These are phyloP conservation scores for Aspergillus coremiiformis DNA, from an alignment of 495 filamentous ascomycete species.

Conservation along the genomic window DNA sequence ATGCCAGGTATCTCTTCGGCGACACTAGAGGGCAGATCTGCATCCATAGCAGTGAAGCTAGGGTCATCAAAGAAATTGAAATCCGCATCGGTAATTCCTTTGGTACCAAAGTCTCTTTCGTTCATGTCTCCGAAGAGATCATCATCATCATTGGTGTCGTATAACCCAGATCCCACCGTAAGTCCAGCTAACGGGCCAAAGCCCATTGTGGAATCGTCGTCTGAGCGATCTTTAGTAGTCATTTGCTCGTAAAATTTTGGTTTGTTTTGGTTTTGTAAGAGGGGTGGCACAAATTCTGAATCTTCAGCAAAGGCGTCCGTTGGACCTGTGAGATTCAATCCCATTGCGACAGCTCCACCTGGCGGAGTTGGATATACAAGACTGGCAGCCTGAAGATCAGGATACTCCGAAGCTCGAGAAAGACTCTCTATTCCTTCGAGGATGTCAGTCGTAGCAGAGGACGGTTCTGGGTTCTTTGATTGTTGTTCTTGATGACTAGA, in stretches of 20 bases:
- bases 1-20: slow-evolving; percentile 10
- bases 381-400: slow-evolving; percentile 46
- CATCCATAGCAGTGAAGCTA: slow-evolving; percentile 31
- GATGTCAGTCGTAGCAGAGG: slow-evolving; percentile 18
- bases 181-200: slow-evolving; percentile 21
- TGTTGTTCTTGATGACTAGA: slow-evolving; percentile 32
- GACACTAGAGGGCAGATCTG: slow-evolving; percentile 7
- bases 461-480: slow-evolving; percentile 21
- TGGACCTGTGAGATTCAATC: slow-evolving; percentile 15
- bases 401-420: slow-evolving; percentile 45
- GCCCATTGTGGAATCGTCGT: slow-evolving; percentile 16
- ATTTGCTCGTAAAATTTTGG: slow-evolving; percentile 9
- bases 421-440: slow-evolving; percentile 36
- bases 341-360: slow-evolving; percentile 53
- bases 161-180: slow-evolving; percentile 33
- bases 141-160: slow-evolving; percentile 47
- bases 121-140: slow-evolving; percentile 66
- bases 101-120: slow-evolving; percentile 70
- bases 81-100: slow-evolving; percentile 78
- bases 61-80: slow-evolving; percentile 85
- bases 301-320: slow-evolving; percentile 31
- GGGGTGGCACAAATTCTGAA: slow-evolving; percentile 13
- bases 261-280: slow-evolving; percentile 4
- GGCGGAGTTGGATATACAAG: slow-evolving; percentile 85
- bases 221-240: slow-evolving; percentile 17